A percentile compares a stretch with the other conserved stretches of the same genome.
Conservation (phyloP, 1,139 yeast species). For the Blastobotrys apis region DNA sequence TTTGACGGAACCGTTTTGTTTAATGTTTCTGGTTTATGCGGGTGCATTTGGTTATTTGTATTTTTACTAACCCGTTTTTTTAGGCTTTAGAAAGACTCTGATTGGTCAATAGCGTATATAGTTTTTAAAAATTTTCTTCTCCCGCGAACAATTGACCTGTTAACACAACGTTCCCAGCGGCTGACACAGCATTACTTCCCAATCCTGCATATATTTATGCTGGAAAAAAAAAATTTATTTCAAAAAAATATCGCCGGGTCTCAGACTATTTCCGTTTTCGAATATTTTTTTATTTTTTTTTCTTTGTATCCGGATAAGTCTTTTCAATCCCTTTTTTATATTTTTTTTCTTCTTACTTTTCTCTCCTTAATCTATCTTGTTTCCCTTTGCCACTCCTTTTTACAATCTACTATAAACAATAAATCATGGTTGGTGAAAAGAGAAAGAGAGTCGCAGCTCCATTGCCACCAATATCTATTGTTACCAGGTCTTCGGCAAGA, state of each 20-base stretch:
- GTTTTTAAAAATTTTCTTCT: neutral
- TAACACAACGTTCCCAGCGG: neutral
- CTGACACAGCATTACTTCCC: neutral
- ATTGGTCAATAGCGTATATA: neutral
- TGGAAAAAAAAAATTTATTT: neutral
- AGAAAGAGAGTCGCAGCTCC: constrained; percentile 8
- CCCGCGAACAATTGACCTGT: neutral
- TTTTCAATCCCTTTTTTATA: neutral
- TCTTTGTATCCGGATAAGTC: neutral
- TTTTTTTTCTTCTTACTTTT: constrained; percentile 2
- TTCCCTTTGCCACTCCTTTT: neutral
- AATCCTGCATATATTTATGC: neutral
- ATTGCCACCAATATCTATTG: constrained; percentile 14
- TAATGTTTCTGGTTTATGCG: too few species aligned
- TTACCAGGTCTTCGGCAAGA: constrained; percentile 14
- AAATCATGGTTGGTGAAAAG: constrained; percentile 10
- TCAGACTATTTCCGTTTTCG: too few species aligned
- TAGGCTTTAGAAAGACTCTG: too few species aligned
- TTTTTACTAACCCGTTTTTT: too few species aligned
- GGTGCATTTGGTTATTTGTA: too few species aligned
- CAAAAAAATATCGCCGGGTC: neutral
- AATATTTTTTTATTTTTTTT: constrained; percentile 4
- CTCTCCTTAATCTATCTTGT: neutral
- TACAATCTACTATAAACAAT: neutral
- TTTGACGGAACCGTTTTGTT: too few species aligned